phyloP scores from a whole-genome alignment of 164 flowering plant genomes.

The Brasenia schreberi region DNA sequence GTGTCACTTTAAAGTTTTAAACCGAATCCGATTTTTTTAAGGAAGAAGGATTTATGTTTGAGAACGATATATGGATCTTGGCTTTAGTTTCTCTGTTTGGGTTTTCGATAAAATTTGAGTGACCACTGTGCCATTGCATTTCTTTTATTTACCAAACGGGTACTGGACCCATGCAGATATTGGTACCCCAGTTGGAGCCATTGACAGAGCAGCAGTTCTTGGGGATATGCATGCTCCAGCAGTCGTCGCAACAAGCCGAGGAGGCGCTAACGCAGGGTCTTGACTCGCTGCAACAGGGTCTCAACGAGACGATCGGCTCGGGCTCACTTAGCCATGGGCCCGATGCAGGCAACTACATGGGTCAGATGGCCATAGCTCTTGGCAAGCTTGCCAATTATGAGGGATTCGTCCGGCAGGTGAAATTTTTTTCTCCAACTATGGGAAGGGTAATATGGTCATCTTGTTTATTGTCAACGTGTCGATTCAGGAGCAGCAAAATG shows the following conservation, averaged over 20 bases:
- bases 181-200: slow-evolving; percentile 68
- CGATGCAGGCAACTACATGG: slow-evolving; percentile 31
- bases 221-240: slow-evolving; percentile 80
- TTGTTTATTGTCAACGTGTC: no score
- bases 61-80: neutral
- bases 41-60: neutral
- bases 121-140: neutral
- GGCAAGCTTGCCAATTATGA: slow-evolving; percentile 83
- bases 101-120: neutral
- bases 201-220: slow-evolving; percentile 82
- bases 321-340: slow-evolving; percentile 38
- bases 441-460: neutral
- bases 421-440: neutral
- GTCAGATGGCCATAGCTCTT: slow-evolving; percentile 83
- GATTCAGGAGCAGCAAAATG: no score
- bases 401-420: slow-evolving; percentile 95
- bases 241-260: slow-evolving; percentile 86
- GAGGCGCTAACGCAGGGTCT: slow-evolving; percentile 92
- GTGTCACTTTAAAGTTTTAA: no score
- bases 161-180: slow-evolving; percentile 30
- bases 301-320: slow-evolving; percentile 50
- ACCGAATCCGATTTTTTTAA: no score
- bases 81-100: neutral
- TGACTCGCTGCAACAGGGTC: slow-evolving; percentile 83
- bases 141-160: no score